Evolutionary conservation across 768 basidiomycete species (phyloP).

Genomic region (Lyophyllum semitale): DNA sequence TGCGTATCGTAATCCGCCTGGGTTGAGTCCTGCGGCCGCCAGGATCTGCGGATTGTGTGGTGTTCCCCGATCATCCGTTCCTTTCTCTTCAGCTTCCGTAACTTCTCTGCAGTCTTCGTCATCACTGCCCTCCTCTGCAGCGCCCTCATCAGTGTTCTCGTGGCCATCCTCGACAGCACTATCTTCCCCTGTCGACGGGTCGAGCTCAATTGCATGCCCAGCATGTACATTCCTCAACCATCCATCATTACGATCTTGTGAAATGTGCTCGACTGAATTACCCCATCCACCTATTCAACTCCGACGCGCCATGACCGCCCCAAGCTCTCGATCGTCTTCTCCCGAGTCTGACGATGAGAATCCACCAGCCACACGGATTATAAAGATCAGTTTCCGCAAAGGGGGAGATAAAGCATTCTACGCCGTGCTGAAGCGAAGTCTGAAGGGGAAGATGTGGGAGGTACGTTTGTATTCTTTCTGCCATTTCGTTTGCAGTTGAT

Average conservation of each 20-base stretch:
- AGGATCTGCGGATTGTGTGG: slow-evolving; percentile 84
- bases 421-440: slow-evolving; percentile 65
- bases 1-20: slow-evolving; percentile 78
- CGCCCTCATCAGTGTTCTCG: slow-evolving; percentile 35
- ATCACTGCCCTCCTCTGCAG: slow-evolving; percentile 36
- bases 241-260: slow-evolving; percentile 70
- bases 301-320: slow-evolving; percentile 48
- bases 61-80: slow-evolving; percentile 54
- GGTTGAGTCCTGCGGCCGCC: slow-evolving; percentile 67
- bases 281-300: slow-evolving; percentile 31
- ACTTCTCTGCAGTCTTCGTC: slow-evolving; percentile 32
- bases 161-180: slow-evolving; percentile 30
- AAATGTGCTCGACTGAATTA: slow-evolving; percentile 81
- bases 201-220: slow-evolving; percentile 63
- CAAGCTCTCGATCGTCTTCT: slow-evolving; percentile 65
- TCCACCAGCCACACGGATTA: slow-evolving; percentile 41
- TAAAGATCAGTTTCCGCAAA: slow-evolving; percentile 88
- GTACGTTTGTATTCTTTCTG: slow-evolving; percentile 26
- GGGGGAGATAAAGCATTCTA: slow-evolving; percentile 90
- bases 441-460: slow-evolving; percentile 80
- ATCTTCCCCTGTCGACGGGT: slow-evolving; percentile 20
- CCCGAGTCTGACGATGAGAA: slow-evolving; percentile 42
- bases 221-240: slow-evolving; percentile 95
- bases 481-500: background rate
- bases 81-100: slow-evolving; percentile 24